A percentile compares a stretch with the other conserved stretches of the same genome.
phyloP scores from a whole-genome alignment of 2,329 filamentous ascomycete genomes.

The Pseudogymnoascus sp. region DNA sequence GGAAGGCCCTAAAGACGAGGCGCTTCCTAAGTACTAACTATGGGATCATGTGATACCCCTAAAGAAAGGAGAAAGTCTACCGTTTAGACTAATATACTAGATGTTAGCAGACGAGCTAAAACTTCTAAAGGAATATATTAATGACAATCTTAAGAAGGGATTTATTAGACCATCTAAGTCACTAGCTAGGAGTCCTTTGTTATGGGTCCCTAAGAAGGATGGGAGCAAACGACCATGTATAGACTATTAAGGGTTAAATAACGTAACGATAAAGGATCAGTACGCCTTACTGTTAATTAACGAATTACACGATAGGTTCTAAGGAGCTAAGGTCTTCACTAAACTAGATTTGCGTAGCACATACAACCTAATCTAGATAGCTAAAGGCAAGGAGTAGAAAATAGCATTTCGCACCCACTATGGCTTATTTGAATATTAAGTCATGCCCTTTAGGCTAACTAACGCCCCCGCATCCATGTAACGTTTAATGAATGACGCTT shows the following conservation, averaged over 20 bases:
- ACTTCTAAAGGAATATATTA: constrained; percentile 16
- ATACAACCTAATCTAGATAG: constrained; percentile 29
- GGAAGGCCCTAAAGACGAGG: neutral
- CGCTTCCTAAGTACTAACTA: neutral
- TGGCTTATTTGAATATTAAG: constrained; percentile 27
- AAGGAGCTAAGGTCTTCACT: constrained; percentile 21
- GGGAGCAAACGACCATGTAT: constrained; percentile 26
- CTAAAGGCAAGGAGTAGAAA: constrained; percentile 27
- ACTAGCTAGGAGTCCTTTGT: constrained; percentile 18
- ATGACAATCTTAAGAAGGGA: constrained; percentile 15
- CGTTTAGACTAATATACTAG: constrained; percentile 13
- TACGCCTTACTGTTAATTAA: constrained; percentile 27
- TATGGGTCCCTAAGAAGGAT: constrained; percentile 28
- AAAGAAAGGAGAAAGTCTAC: neutral
- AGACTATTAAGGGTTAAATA: constrained; percentile 30
- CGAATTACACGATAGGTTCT: constrained; percentile 24
- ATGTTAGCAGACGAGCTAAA: constrained; percentile 12
- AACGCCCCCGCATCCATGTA: constrained; percentile 23
- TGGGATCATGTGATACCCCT: neutral
- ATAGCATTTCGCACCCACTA: constrained; percentile 28
- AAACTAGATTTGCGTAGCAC: constrained; percentile 27
- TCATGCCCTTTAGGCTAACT: constrained; percentile 23
- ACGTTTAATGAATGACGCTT: constrained; percentile 21
- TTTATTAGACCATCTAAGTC: constrained; percentile 16
- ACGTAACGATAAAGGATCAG: constrained; percentile 28